These are phyloP conservation scores for Candida saitoana DNA, from an alignment of 805 yeast species.

Conservation along the genomic window DNA sequence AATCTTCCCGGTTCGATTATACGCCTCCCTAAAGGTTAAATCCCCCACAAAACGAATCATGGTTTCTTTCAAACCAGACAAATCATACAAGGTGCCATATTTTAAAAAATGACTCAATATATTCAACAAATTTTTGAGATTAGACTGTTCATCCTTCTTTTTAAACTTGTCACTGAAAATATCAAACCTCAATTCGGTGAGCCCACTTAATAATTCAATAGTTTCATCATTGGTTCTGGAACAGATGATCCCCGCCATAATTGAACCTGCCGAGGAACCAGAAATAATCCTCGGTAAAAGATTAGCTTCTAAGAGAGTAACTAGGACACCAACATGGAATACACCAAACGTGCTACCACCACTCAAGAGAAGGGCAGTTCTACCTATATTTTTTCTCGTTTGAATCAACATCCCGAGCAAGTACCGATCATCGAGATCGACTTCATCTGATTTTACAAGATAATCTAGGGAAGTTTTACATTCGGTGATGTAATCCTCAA, in stretches of 20 bases:
- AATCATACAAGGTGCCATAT: constrained; percentile 88
- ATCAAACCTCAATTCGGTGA: constrained; percentile 54
- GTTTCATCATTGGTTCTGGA: constrained; percentile 74
- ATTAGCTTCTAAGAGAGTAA: constrained; percentile 69
- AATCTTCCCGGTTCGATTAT: constrained; percentile 89
- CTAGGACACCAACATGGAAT: constrained; percentile 86
- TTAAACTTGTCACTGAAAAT: constrained; percentile 50
- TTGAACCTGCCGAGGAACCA: constrained; percentile 96
- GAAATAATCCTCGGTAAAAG: constrained; percentile 82
- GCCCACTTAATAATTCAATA: constrained; percentile 50
- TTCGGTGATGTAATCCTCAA: constrained; percentile 80
- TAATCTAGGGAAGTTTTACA: constrained; percentile 50
- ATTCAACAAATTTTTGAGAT: constrained; percentile 43
- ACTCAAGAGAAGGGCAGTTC: constrained; percentile 89
- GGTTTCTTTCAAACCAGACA: constrained; percentile 62
- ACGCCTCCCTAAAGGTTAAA: constrained; percentile 89
- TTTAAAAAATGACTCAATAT: constrained; percentile 57
- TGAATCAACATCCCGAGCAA: constrained; percentile 76
- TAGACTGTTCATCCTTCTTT: constrained; percentile 16
- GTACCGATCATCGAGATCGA: constrained; percentile 59
- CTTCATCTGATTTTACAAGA: constrained; percentile 35
- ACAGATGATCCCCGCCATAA: constrained; percentile 84
- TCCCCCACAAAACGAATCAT: constrained; percentile 81
- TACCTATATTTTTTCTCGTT: constrained; percentile 85
- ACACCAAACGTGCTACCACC: constrained; percentile 96